phyloP scores from a whole-genome alignment of 2,329 filamentous ascomycete species.

The Pezicula carpinea region DNA sequence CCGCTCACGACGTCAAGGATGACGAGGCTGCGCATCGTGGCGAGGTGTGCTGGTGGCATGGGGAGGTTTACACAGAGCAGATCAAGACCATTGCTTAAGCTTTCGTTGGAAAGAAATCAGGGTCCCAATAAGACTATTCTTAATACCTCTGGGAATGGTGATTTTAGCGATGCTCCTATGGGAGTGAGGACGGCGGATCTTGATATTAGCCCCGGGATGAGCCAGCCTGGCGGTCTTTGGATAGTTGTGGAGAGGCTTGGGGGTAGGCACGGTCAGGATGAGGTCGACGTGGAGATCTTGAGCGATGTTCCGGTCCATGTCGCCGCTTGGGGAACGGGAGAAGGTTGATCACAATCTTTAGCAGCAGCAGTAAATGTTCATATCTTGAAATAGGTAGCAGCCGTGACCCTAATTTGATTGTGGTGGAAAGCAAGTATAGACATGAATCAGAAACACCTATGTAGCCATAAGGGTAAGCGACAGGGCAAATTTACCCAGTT shows the following conservation, averaged over 20 bases:
- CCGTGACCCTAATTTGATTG: slow-evolving; percentile 1
- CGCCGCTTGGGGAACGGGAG: slow-evolving; percentile 28
- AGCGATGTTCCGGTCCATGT: slow-evolving; percentile 28
- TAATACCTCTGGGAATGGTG: slow-evolving; percentile 64
- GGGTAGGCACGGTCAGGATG: slow-evolving; percentile 36
- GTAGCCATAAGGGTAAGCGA: slow-evolving; percentile 1
- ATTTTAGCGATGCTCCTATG: slow-evolving; percentile 64
- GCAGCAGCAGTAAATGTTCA: neutral
- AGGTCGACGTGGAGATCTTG: slow-evolving; percentile 49
- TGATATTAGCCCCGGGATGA: slow-evolving; percentile 64
- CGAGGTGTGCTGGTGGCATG: slow-evolving; percentile 20
- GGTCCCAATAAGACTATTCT: slow-evolving; percentile 64
- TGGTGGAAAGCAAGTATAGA: slow-evolving; percentile 1
- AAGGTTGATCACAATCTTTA: slow-evolving; percentile 8
- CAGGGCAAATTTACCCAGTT: neutral
- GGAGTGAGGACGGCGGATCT: slow-evolving; percentile 69
- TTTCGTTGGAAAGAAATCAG: slow-evolving; percentile 69
- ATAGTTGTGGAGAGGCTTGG: slow-evolving; percentile 78
- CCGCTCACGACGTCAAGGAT: slow-evolving; percentile 21
- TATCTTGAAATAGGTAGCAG: too few species aligned
- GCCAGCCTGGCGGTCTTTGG: slow-evolving; percentile 59
- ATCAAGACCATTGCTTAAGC: slow-evolving; percentile 50
- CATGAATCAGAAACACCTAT: slow-evolving; percentile 1
- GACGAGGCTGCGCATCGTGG: slow-evolving; percentile 19
- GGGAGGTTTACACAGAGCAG: slow-evolving; percentile 1